phyloP scores from a whole-genome alignment of 768 basidiomycete species.

The Termitomyces sp. region DNA sequence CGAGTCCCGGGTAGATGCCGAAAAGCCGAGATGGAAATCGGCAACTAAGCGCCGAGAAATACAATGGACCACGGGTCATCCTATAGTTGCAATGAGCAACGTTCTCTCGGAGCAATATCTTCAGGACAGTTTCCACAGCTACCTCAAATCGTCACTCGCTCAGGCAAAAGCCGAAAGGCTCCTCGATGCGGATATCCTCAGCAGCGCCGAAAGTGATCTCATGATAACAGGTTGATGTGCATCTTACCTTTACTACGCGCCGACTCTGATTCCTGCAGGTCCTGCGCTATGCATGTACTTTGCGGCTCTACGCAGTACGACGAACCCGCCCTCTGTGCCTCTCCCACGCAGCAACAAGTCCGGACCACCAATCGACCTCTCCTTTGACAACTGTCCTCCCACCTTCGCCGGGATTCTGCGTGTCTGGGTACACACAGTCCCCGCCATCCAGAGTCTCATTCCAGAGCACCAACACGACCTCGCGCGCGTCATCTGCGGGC shows the following conservation, averaged over 20 bases:
- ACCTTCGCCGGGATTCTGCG: slow-evolving; percentile 62
- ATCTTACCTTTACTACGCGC: background rate
- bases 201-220: slow-evolving; percentile 74
- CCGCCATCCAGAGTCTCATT: slow-evolving; percentile 52
- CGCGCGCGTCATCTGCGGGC: slow-evolving; percentile 71
- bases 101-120: slow-evolving; percentile 57
- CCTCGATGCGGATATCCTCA: slow-evolving; percentile 66
- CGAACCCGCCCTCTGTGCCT: slow-evolving; percentile 75
- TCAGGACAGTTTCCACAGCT: slow-evolving; percentile 78
- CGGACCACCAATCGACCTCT: slow-evolving; percentile 46
- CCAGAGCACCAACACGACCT: slow-evolving; percentile 78
- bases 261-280: slow-evolving; percentile 29
- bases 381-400: slow-evolving; percentile 62
- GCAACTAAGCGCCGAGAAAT: background rate
- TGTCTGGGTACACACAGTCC: slow-evolving; percentile 68
- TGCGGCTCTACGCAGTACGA: slow-evolving; percentile 71
- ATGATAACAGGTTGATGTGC: slow-evolving; percentile 73
- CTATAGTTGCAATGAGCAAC: background rate
- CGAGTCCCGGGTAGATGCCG: no score
- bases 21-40: no score
- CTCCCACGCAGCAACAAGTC: slow-evolving; percentile 49
- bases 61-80: no score
- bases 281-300: slow-evolving; percentile 84
- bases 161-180: slow-evolving; percentile 74
- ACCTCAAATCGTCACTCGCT: slow-evolving; percentile 72